Conservation (phyloP, 108 stramenopile species). For the Heterococcus sp. region DNA sequence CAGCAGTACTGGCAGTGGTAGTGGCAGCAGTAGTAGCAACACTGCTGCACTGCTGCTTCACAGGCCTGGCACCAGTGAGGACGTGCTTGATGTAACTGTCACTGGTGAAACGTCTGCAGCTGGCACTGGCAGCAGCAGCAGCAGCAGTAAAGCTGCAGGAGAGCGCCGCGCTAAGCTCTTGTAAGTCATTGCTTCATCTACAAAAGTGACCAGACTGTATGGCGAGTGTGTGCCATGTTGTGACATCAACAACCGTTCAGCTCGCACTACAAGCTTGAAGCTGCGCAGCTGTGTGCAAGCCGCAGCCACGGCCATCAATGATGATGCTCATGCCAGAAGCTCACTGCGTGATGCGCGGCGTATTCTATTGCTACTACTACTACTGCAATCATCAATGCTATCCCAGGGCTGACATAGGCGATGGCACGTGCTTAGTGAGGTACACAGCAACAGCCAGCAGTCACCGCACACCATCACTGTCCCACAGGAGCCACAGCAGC, state of each 20-base stretch:
- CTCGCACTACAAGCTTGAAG: too few species aligned
- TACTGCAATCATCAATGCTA: not conserved
- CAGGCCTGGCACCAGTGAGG: not conserved
- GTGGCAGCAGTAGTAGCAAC: not conserved
- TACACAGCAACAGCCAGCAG: not conserved
- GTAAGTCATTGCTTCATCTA: too few species aligned
- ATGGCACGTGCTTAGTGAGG: constrained; percentile 18
- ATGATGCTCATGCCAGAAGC: not conserved
- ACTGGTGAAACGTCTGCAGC: too few species aligned
- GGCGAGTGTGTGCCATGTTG: too few species aligned
- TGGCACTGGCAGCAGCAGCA: not conserved
- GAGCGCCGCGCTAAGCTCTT: too few species aligned
- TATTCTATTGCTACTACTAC: not conserved
- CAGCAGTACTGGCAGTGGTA: not conserved
- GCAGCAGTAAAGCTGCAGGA: not conserved
- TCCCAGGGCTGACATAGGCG: constrained; percentile 14
- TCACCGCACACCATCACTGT: not conserved
- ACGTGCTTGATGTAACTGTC: too few species aligned
- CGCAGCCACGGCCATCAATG: too few species aligned
- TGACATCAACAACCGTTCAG: too few species aligned
- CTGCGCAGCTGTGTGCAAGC: too few species aligned
- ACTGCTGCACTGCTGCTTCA: not conserved
- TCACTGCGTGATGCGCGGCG: too few species aligned
- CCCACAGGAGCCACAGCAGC: not conserved
- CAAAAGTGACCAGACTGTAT: too few species aligned